Base-by-base conservation (phyloP, 169 alveolate species). In the Plasmodium falciparum region DNA sequence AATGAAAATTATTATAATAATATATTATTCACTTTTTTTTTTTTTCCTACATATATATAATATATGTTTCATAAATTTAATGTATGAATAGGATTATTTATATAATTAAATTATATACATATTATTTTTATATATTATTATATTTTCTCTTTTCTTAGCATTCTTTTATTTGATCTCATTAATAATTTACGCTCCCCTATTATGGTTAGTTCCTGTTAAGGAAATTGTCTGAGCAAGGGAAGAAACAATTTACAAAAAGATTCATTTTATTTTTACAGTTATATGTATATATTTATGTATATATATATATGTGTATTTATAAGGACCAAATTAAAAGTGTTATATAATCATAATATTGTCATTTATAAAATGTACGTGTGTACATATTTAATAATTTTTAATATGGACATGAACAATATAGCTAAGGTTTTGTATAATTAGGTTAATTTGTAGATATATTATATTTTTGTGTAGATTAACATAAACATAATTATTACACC, bases 191-290 rank as follows among this genome's bases (percentile, higher is more conserved):
- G 17, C 90, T 15, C 90, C 90, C 58, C 83, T 80, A 20, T 67
- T 80, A 22, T 80, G 90, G 90, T 72, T 80, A 15, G 90, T 80
- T 17, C 90, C 90, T 13, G 26, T 80, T 59, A 80, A 80, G 22
- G 90, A 80, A 80, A 39, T 73, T 47, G 33, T 56, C 29, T 80
- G 49, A 67, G 45, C n/a, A 26, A 33, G 43, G 17, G n/a, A 52
- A 9, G 6, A n/a, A 52, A 52, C 61, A 56, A 56, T n/a, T 56
- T 6, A 5, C 63, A 52, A 52, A 52, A 52, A 52, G n/a, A 43
- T 59, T 59, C 69, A 59, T 61, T 20, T 61, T 15, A 61, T 61
- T 33, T 33, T 33, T 33, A 33, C 45, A 33, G 45, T 33, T 33
- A 33, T 33, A 61, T 22, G 3, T 33, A 33, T 4, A 33, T 33